Base-by-base conservation (phyloP, 352 stramenopile species). In the Globisporangium yorkense region DNA sequence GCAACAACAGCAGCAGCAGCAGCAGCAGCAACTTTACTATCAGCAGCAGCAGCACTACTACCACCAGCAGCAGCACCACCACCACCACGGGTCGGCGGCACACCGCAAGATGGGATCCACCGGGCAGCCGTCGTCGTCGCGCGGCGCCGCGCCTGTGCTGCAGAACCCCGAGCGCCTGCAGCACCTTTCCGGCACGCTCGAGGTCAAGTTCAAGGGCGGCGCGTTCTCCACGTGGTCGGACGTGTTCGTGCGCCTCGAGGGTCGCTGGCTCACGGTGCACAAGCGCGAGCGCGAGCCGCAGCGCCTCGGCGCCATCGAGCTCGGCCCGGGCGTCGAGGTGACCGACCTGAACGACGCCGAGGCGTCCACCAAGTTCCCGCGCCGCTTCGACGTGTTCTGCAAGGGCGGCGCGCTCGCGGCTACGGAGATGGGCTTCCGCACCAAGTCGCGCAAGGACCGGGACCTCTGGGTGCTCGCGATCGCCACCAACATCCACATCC, bases 361-460 rank as follows among this genome's bases (percentile, higher is more conserved):
- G 31, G 72, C 71, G 35, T 73, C 67, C 31, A 68, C 78, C 60
- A 92, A 92, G 63, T 92, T 90, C 59, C 78, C 80, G 3, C 67
- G 84, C 21, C 80, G 81, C 18, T 90, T 94, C 43, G 82, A 92
- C 57, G 16, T 94, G 8, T 67, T 59, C 2, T 94, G 84, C 73
- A 77, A 72, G 21, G 82, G 84, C n/a, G 84, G 84, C 0, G 44
- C 87, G 45, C 65, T 94, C 33, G 70, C 79, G 33, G 62, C 74
- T 21, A 89, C 81, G 27, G 84, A 94, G 56, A 70, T 84, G 41
- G 86, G 75, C 29, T 92, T 92, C 63, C 79, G 84, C 29, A 84
- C 77, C 53, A 88, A 87, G 54, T 88, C 80, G 35, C 76, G 81
- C 35, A 87, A 90, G 47, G 84, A 94, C 59, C 70, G 81, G 44